phyloP scores from a whole-genome alignment of 768 basidiomycete species.

The Chiua virens region DNA sequence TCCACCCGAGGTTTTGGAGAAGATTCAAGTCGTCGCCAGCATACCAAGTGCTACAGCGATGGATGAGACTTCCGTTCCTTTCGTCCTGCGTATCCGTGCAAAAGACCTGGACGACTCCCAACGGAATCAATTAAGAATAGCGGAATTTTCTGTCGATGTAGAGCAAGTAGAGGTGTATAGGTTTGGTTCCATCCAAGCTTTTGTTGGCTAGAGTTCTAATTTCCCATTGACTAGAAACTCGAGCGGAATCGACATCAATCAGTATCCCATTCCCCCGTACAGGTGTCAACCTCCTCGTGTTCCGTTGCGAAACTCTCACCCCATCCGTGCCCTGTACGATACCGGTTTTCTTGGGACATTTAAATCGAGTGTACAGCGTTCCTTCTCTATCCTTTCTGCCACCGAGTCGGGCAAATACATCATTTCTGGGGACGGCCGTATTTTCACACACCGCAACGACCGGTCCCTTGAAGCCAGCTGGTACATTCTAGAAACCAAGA shows the following conservation, averaged over 20 bases:
- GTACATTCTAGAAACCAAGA: slow-evolving; percentile 26
- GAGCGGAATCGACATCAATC: slow-evolving; percentile 40
- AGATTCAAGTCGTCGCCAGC: slow-evolving; percentile 63
- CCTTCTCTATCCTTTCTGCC: slow-evolving; percentile 51
- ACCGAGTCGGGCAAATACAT: slow-evolving; percentile 46
- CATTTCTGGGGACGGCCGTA: slow-evolving; percentile 49
- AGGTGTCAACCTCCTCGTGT: slow-evolving; percentile 62
- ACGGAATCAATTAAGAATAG: slow-evolving; percentile 55
- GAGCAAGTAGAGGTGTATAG: slow-evolving; percentile 66
- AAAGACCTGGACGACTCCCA: slow-evolving; percentile 48
- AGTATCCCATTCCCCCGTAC: slow-evolving; percentile 56
- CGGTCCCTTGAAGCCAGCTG: slow-evolving; percentile 19
- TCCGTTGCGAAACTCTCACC: slow-evolving; percentile 56
- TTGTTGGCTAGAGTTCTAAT: slow-evolving; percentile 7
- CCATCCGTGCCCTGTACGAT: slow-evolving; percentile 45
- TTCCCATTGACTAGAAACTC: slow-evolving; percentile 36
- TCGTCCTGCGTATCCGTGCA: slow-evolving; percentile 61
- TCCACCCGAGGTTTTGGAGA: slow-evolving; percentile 54
- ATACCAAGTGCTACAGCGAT: slow-evolving; percentile 56
- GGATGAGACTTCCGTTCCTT: slow-evolving; percentile 47
- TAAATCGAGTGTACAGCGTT: slow-evolving; percentile 28
- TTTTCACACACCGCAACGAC: slow-evolving; percentile 39
- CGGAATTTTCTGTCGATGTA: slow-evolving; percentile 55
- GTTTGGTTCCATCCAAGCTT: slow-evolving; percentile 39
- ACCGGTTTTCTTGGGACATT: slow-evolving; percentile 39